Base-by-base conservation (phyloP, 371 early-diverging fungal genomes). In the Mucor lusitanicus region DNA sequence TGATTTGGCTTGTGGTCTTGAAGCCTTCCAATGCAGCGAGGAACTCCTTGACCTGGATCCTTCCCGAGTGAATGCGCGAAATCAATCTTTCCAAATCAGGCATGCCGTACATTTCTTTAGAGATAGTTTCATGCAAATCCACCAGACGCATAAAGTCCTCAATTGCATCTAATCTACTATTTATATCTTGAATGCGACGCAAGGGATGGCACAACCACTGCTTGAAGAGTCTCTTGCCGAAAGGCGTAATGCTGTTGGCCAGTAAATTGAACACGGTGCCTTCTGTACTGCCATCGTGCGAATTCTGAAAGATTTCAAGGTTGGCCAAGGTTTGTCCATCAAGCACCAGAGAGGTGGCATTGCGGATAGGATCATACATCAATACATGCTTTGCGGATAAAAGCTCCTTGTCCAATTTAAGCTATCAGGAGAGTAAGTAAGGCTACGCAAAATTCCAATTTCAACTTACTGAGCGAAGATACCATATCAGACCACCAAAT, bases 151-250 rank as follows among this genome's bases (percentile, higher is more conserved):
- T 85, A 4, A 99, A 74, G 67, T 93, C 93, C 37, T 97, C 97
- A 0, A 94, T 86, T 0, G 95, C 94, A 67, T 94, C 92, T 32
- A 97, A 82, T 25, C 99, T 90, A 7, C 87, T 90, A 53, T 93
- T 88, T 66, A 99, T 99, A 3, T 86, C 90, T 0, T 73, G 63
- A 9, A 86, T 69, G 5, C 87, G 79, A 6, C 91, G 81, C 28
- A 99, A 78, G 4, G 99, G 99, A 74, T 98, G 96, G 69, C 98
- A 96, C 3, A 97, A 65, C 99, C 99, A 99, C 35, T 88, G 87
- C 28, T 87, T 82, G 70, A 98, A 91, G 39, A 92, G 71, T 0
- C 97, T 91, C 64, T 95, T 93, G 8, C 98, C 99, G 77, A 94
- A 94, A 3, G 97, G 91, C 7, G 97, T 95, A 8, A 86, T 78